Evolutionary conservation across 441 rosid species (phyloP), one percentile per base, ranked within the genome.

Genomic region (Pelargonium australe): DNA sequence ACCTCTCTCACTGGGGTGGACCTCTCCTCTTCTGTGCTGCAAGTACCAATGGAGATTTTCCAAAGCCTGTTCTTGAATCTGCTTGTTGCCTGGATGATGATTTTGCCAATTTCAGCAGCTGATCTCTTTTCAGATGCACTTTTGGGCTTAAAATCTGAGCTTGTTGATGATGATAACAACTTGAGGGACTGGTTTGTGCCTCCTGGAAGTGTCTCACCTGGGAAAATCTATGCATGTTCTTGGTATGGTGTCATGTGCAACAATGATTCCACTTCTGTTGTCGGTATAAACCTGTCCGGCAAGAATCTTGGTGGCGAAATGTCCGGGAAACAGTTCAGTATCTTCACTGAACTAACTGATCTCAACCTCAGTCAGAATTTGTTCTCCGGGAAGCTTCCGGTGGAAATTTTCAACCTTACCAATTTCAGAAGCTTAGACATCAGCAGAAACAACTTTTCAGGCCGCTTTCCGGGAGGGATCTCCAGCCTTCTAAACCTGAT

Each of bases 231-330:
- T 62, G 90, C 92, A 0, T 94, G 99, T 84, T 89, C 96, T 70
- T 94, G 99, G 97, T 83, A 95, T 1, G 94, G 91, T 47, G 88
- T 94, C 68, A 75, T 73, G 72, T 94, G 99, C 78, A 73, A 85
- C 83, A 68, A 77, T 17, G 84, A 86, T 75, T 81, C 85, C 19
- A 81, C 90, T 4, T 45, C 71, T 49, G 81, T 91, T 41, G 55
- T 85, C 71, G 82, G 84, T 41, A 67, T 94, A 55, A 80, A 91
- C 77, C 85, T 94, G 69, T 85, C 92, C 37, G 66, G 69, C 77
- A 87, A 82, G 75, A 83, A 77, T 19, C 96, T 94, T 41, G 79
- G 85, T 1, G 97, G 99, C 6, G 72, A 20, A 45, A 73, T 91
- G 25, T 72, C 92, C 0, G 88, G 86, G 31, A 76, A 80, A 23